These are phyloP conservation scores for Saturnispora mendoncae DNA, from an alignment of 805 yeast species.

Conservation along the genomic window DNA sequence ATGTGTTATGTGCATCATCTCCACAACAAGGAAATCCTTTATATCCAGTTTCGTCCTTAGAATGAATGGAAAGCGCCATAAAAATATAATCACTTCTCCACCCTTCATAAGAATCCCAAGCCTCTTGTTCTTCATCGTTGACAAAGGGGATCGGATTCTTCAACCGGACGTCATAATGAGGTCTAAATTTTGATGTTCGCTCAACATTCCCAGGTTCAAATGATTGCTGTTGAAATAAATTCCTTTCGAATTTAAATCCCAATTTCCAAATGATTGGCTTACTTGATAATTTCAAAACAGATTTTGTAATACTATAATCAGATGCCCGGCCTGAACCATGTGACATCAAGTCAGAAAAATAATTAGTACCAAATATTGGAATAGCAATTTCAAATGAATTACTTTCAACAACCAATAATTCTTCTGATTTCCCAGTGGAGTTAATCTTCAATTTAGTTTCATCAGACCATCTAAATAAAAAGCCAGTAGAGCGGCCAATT, in stretches of 20 bases:
- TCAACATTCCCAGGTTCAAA: conserved; percentile 26
- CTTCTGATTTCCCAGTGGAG: conserved; percentile 39
- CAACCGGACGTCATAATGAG: conserved; percentile 53
- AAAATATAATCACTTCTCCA: conserved; percentile 81
- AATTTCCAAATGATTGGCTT: conserved; percentile 63
- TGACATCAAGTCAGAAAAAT: conserved; percentile 19
- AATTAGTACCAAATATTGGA: conserved; percentile 37
- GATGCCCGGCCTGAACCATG: conserved; percentile 23
- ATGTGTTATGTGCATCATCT: conserved; percentile 47
- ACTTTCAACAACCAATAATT: conserved; percentile 46
- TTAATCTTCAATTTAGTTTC: conserved; percentile 43
- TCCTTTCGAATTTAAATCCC: conserved; percentile 68
- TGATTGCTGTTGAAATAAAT: conserved; percentile 31
- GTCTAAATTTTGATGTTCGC: conserved; percentile 39
- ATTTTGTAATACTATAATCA: conserved; percentile 36
- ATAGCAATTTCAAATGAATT: conserved; percentile 48
- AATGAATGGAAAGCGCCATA: conserved; percentile 48
- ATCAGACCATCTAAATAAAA: conserved; percentile 57
- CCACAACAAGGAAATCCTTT: conserved; percentile 15
- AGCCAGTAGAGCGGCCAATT: conserved; percentile 51
- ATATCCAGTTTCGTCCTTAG: conserved; percentile 24
- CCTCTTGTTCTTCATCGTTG: conserved; percentile 28
- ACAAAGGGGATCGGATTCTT: conserved; percentile 45
- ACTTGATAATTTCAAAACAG: conserved; percentile 54
- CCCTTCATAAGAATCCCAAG: conserved; percentile 72